These are phyloP conservation scores for Sclerospora graminicola DNA, from an alignment of 352 stramenopile species.

Conservation along the genomic window DNA sequence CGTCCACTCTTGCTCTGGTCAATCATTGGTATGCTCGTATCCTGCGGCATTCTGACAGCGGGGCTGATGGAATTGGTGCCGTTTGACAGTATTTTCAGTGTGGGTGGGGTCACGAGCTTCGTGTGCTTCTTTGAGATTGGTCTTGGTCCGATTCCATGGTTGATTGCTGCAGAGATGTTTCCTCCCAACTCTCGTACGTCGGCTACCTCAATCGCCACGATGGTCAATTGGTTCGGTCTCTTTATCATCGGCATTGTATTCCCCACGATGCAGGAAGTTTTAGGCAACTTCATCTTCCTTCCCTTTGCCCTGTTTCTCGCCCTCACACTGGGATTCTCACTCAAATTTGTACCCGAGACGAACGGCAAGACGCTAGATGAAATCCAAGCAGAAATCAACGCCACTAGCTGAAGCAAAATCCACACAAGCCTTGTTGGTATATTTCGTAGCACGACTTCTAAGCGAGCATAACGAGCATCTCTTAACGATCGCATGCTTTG, in stretches of 20 bases:
- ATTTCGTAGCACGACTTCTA: too few relatives aligned
- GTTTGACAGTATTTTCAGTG: conserved; percentile 32
- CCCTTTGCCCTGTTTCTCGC: conserved; percentile 81
- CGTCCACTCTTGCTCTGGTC: conserved; percentile 59
- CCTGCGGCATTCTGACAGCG: conserved; percentile 45
- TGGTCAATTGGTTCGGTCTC: conserved; percentile 93
- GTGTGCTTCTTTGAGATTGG: conserved; percentile 69
- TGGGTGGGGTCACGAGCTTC: conserved; percentile 61
- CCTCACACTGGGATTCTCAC: conserved; percentile 54
- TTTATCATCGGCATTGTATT: conserved; percentile 92
- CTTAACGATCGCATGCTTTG: too few relatives aligned
- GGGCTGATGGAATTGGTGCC: conserved; percentile 44
- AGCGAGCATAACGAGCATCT: too few relatives aligned
- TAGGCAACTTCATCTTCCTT: conserved; percentile 83
- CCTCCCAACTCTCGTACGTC: conserved; percentile 85
- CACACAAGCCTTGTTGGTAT: too few relatives aligned
- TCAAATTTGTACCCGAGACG: conserved; percentile 85
- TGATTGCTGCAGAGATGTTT: conserved; percentile 95
- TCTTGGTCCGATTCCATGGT: conserved; percentile 90
- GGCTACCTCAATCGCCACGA: conserved; percentile 85
- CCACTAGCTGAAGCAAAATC: conserved; percentile 8
- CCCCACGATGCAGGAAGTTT: conserved; percentile 73
- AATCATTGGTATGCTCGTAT: conserved; percentile 48
- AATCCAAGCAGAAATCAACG: conserved; percentile 42
- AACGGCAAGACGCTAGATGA: conserved; percentile 74